These are phyloP conservation scores for Cladosporium sp. DNA, from an alignment of 2,329 filamentous ascomycete genomes.

Conservation along the genomic window DNA sequence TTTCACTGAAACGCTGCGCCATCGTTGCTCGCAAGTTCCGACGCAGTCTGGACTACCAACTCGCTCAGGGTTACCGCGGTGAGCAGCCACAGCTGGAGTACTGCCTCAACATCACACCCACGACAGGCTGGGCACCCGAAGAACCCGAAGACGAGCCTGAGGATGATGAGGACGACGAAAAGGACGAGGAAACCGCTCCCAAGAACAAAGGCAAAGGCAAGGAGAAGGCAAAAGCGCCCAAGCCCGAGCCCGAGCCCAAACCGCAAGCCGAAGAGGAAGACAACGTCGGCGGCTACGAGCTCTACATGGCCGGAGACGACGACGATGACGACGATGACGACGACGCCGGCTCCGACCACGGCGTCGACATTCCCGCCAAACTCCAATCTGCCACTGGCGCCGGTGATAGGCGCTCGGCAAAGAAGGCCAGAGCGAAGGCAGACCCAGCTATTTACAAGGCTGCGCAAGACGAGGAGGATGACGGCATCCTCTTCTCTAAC, in stretches of 20 bases:
- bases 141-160: constrained; percentile 49
- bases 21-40: constrained; percentile 85
- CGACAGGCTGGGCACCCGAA: constrained; percentile 77
- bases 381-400: constrained; percentile 44
- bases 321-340: constrained; percentile 50
- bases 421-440: constrained; percentile 37
- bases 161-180: constrained; percentile 36
- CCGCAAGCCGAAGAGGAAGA: constrained; percentile 53
- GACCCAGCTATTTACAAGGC: constrained; percentile 89
- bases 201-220: constrained; percentile 26
- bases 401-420: constrained; percentile 43
- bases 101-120: constrained; percentile 83
- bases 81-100: constrained; percentile 79
- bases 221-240: constrained; percentile 34
- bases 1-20: constrained; percentile 71
- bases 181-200: constrained; percentile 30
- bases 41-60: constrained; percentile 83
- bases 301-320: constrained; percentile 87
- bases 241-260: constrained; percentile 31
- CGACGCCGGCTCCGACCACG: constrained; percentile 40
- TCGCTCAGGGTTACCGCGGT: constrained; percentile 78
- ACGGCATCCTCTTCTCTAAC: constrained; percentile 69
- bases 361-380: constrained; percentile 36
- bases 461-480: constrained; percentile 68
- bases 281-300: constrained; percentile 73